Evolutionary conservation across 192 early-diverging fungal species (phyloP).

Genomic region (Neocallimastix lanati): DNA sequence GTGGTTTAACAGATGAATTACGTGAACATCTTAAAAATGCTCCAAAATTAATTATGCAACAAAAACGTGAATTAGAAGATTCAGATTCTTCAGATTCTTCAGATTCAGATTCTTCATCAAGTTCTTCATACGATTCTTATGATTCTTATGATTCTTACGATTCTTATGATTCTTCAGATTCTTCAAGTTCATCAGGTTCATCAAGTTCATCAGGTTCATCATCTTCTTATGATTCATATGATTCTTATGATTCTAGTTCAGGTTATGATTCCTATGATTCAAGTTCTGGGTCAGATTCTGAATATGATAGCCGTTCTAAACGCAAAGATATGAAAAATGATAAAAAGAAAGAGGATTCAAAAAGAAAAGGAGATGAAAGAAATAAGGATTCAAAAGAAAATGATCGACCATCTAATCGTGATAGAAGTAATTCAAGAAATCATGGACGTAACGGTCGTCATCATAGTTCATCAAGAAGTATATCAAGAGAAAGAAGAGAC

Average conservation of each 20-base stretch:
- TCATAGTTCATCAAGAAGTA: background rate
- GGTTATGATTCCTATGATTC: conserved; percentile 1
- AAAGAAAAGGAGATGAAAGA: background rate
- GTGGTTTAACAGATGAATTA: conserved; percentile 79
- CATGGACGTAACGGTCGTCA: background rate
- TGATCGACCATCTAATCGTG: background rate
- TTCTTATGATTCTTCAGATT: background rate
- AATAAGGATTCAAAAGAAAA: background rate
- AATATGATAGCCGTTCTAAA: conserved; percentile 6
- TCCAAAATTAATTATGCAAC: conserved; percentile 6
- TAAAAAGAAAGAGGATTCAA: background rate
- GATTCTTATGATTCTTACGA: background rate
- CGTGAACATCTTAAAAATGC: conserved; percentile 65
- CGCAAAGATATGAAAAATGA: background rate
- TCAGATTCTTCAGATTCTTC: background rate
- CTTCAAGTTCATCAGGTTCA: conserved; percentile 9
- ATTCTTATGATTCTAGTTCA: conserved; percentile 10
- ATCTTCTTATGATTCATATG: conserved; percentile 13
- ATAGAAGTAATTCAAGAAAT: background rate
- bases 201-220: conserved; percentile 41
- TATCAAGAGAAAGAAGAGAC: background rate
- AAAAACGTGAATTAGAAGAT: conserved; percentile 1
- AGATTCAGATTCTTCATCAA: conserved; percentile 3
- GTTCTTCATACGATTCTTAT: conserved; percentile 1
- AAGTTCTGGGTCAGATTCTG: conserved; percentile 10